Percentiles rank a stretch among this genome's conserved stretches.
Evolutionary conservation across 2,329 filamentous ascomycete species (phyloP).

Genomic region (Gaeumannomyces tritici): DNA sequence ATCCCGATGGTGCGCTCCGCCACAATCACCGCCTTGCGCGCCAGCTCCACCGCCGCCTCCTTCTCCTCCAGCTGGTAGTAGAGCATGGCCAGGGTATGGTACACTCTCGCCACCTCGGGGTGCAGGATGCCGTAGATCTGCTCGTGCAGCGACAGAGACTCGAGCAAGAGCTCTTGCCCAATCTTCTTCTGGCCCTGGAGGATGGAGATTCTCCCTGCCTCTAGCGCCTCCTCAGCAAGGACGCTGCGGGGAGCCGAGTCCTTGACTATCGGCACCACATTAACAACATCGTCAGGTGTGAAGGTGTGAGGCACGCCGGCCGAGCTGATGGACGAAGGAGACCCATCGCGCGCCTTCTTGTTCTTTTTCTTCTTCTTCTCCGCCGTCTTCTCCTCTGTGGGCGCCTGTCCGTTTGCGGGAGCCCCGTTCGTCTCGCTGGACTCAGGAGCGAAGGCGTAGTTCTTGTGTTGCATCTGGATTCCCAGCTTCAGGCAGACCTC

Average conservation of each 20-base stretch:
- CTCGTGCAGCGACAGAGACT: constrained; percentile 91
- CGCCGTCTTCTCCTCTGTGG: constrained; percentile 25
- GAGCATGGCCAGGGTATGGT: constrained; percentile 89
- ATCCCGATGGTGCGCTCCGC: constrained; percentile 89
- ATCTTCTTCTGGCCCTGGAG: constrained; percentile 92
- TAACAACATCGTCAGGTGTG: constrained; percentile 74
- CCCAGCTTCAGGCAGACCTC: constrained; percentile 85
- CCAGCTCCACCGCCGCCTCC: constrained; percentile 86
- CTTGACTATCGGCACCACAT: constrained; percentile 90
- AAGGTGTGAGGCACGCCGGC: constrained; percentile 50
- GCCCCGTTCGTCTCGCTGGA: constrained; percentile 17
- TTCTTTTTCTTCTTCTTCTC: constrained; percentile 52
- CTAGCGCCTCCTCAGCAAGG: constrained; percentile 88
- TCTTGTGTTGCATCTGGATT: constrained; percentile 73
- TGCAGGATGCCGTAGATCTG: constrained; percentile 98
- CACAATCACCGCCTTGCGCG: constrained; percentile 92
- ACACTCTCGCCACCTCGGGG: constrained; percentile 89
- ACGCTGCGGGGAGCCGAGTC: constrained; percentile 86
- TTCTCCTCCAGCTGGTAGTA: constrained; percentile 99
- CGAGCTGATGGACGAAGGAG: constrained; percentile 35
- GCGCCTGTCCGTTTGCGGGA: constrained; percentile 16
- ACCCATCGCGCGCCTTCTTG: constrained; percentile 46
- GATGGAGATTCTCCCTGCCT: constrained; percentile 93
- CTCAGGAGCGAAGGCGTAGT: constrained; percentile 54
- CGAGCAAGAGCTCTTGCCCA: constrained; percentile 89